Base-by-base conservation (phyloP, 352 stramenopile species). In the Synura sp. region DNA sequence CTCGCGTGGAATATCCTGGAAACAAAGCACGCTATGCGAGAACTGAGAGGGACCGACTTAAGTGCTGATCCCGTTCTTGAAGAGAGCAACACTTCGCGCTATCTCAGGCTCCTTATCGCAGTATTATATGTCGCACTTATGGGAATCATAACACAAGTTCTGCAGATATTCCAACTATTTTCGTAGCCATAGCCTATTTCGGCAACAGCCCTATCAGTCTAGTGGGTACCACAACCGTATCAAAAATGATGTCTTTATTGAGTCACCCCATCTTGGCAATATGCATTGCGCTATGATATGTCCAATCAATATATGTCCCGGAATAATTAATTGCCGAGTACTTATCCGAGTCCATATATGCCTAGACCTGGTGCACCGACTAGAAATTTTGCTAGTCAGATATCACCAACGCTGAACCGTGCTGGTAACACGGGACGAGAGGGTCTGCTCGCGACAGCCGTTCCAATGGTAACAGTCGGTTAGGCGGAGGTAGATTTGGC, bases 81-180 rank as follows among this genome's bases (percentile, higher is more conserved):
- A n/a, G n/a, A n/a, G n/a, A n/a, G n/a, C n/a, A n/a, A n/a, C n/a
- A n/a, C n/a, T n/a, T n/a, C n/a, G 49, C 49, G 27, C 49, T 63
- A 63, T 63, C 49, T 12, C 49, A 63, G 49, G 29, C 49, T 63
- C 49, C 49, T 12, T 63, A 63, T 22, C 29, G 49, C 49, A 63
- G 49, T 63, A n/a, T n/a, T n/a, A 63, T 63, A 63, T 63, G 49
- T 63, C 49, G 49, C 29, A 63, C 49, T 29, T 63, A 63, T 63
- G 49, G 49, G 49, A 63, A 63, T 63, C 49, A 63, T 22, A 63
- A 22, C 29, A 63, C 49, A 63, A 63, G 29, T 63, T 29, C 49
- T 63, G 49, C 49, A 63, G 49, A 63, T 63, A 29, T 63, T 63
- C 49, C 49, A 63, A 63, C 29, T 63, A 63, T 63, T 63, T 22